phyloP scores from a whole-genome alignment of 2,329 filamentous ascomycete genomes.

The Botrytis fabae region DNA sequence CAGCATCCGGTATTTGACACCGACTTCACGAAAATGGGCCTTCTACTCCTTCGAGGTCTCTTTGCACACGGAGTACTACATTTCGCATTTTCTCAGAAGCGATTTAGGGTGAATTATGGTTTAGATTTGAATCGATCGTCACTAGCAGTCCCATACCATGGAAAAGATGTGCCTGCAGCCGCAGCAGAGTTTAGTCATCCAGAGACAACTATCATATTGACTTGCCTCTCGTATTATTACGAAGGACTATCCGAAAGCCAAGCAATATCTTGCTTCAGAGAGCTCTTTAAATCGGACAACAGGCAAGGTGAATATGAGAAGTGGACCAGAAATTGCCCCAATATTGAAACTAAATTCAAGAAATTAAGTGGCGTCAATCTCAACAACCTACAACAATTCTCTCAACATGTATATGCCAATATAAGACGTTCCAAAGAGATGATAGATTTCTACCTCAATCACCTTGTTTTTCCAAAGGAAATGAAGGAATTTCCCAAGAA shows the following conservation, averaged over 20 bases:
- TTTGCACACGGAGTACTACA: slow-evolving; percentile 55
- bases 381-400: slow-evolving; percentile 53
- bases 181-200: slow-evolving; percentile 60
- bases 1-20: slow-evolving; percentile 32
- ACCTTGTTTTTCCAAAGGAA: slow-evolving; percentile 61
- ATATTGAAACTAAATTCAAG: slow-evolving; percentile 43
- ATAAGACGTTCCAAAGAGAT: slow-evolving; percentile 53
- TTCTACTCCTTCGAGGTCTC: slow-evolving; percentile 56
- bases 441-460: slow-evolving; percentile 63
- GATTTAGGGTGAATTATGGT: slow-evolving; percentile 67
- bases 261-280: slow-evolving; percentile 48
- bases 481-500: slow-evolving; percentile 64
- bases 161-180: slow-evolving; percentile 57
- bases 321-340: slow-evolving; percentile 47
- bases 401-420: slow-evolving; percentile 51
- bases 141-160: slow-evolving; percentile 59
- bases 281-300: slow-evolving; percentile 54
- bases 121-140: slow-evolving; percentile 48
- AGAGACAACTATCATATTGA: slow-evolving; percentile 57
- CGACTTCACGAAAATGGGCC: slow-evolving; percentile 37
- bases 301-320: slow-evolving; percentile 51
- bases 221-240: slow-evolving; percentile 58
- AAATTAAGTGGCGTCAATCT: slow-evolving; percentile 57
- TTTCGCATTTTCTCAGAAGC: slow-evolving; percentile 56
- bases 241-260: slow-evolving; percentile 54